Evolutionary conservation across 176 grass and related monocot genomes (phyloP).

Genomic region (Carex littledalei): DNA sequence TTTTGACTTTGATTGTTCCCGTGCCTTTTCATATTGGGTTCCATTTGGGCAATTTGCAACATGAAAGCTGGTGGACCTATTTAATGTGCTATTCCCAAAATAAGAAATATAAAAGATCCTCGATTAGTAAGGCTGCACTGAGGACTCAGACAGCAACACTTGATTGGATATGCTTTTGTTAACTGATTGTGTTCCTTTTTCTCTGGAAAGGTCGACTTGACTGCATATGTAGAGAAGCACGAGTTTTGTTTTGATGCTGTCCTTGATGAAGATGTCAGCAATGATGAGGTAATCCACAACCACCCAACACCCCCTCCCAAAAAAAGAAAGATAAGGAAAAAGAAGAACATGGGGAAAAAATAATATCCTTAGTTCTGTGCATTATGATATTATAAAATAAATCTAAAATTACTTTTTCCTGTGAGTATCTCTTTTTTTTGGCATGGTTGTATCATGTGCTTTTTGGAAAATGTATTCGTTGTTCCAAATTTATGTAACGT

Average conservation of each 20-base stretch:
- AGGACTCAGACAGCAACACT: background rate
- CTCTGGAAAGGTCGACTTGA: conserved; percentile 79
- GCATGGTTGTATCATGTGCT: background rate
- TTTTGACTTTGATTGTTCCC: background rate
- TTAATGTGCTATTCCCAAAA: background rate
- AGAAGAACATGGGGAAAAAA: background rate
- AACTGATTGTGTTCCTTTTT: conserved; percentile 36
- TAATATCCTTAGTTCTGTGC: background rate
- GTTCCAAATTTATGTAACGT: background rate
- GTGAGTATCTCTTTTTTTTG: background rate
- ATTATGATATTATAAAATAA: background rate
- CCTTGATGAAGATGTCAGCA: conserved; percentile 78
- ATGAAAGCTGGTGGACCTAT: background rate
- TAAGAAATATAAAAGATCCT: background rate
- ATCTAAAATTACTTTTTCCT: background rate
- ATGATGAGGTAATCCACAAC: conserved; percentile 71
- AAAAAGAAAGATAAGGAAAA: background rate
- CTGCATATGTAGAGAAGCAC: conserved; percentile 92
- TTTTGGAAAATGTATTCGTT: background rate
- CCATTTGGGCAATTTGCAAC: background rate
- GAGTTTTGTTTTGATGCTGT: conserved; percentile 98
- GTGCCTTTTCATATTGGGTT: background rate
- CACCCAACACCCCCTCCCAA: background rate
- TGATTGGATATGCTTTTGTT: conserved; percentile 2
- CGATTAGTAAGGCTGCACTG: background rate